Base-by-base conservation (phyloP, 1,284 basidiomycete species). In the Trichosporon faecale region DNA sequence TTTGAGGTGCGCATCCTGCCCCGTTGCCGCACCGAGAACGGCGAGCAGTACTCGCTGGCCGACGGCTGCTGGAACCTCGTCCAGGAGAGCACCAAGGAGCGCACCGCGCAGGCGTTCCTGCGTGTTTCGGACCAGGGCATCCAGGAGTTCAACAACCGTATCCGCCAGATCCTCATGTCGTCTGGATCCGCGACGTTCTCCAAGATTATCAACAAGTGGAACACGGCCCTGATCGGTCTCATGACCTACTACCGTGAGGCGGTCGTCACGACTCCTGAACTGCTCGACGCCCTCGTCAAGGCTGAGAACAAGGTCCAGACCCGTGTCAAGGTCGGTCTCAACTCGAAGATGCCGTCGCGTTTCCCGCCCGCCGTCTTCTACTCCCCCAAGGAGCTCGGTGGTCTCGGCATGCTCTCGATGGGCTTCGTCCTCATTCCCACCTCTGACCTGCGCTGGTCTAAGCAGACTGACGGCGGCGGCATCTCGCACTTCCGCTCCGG, bases 171-270 rank as follows among this genome's bases (percentile, higher is more conserved):
- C 21, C 85, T 99, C 73, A 99, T 99, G 97, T 95, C 94, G 76
- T 98, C 97, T 1, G 97, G 97, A 71, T 96, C 95, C 0, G 96
- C 96, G 0, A 98, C 97, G 0, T 99, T 99, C 88, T 94, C 93
- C 72, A 99, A 99, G 88, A 98, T 99, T 78, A 92, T 98, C 80
- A 99, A 99, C 87, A 98, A 98, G 77, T 98, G 95, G 95, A 98
- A 98, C 83, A 96, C 95, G 2, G 93, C 93, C 11, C 88, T 96
- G 67, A 96, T 95, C 75, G 94, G 94, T 72, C 85, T 95, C 37
- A 94, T 97, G 94, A 98, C 95, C 0, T 99, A 98, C 85, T 99
- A 98, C 85, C 93, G 96, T 73, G 96, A 99, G 81, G 96, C 95
- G n/a, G 95, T 98, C 73, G 94, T 98, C 72, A 94, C 97, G 81